Evolutionary conservation across 441 rosid species (phyloP).

Genomic region (Syzygium malaccense): DNA sequence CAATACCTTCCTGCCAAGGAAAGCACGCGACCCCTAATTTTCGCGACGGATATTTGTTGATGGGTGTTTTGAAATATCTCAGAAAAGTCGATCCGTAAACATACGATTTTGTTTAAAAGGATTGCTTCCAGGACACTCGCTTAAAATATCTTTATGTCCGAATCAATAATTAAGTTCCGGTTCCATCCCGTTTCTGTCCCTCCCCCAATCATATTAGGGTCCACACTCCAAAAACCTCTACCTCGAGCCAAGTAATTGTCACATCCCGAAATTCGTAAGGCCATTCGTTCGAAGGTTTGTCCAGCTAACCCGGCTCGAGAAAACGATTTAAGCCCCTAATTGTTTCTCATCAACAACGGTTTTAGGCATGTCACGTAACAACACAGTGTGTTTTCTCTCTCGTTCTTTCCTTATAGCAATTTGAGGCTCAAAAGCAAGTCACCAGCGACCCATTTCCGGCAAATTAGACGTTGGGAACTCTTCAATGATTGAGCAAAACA

Average conservation of each 20-base stretch:
- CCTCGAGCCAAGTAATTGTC: no score
- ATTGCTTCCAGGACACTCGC: background rate
- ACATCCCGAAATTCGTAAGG: background rate
- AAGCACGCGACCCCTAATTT: background rate
- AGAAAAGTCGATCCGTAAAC: background rate
- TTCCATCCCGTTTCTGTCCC: background rate
- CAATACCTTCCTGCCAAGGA: background rate
- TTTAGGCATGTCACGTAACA: background rate
- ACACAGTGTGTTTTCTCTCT: background rate
- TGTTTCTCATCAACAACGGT: background rate
- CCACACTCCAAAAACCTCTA: background rate
- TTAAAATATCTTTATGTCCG: background rate
- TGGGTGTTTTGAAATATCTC: background rate
- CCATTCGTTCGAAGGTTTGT: rapidly evolving
- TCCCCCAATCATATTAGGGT: background rate
- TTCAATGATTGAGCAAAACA: background rate
- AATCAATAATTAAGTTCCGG: background rate
- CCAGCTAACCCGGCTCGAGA: background rate
- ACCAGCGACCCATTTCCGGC: background rate
- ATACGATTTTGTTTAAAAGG: rapidly evolving
- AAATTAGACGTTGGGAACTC: background rate
- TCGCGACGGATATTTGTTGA: background rate
- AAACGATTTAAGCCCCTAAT: background rate
- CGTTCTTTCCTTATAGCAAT: background rate
- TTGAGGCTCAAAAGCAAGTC: background rate